These are phyloP conservation scores for Pseudogymnoascus verrucosus DNA, from an alignment of 2,329 filamentous ascomycete species.

Conservation along the genomic window DNA sequence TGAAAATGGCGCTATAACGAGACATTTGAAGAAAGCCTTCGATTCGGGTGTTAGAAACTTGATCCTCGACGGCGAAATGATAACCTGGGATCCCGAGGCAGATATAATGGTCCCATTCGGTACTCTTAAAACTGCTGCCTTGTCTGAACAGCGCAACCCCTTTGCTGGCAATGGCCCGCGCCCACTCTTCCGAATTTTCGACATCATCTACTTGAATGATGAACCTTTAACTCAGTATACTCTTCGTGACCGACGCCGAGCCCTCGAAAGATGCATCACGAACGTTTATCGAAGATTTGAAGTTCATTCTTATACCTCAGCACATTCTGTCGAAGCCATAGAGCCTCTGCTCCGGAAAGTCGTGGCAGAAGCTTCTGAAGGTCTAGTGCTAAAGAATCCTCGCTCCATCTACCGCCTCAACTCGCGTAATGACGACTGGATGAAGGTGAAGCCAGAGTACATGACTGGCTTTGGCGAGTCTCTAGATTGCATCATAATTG, in stretches of 20 bases:
- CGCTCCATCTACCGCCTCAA: slow-evolving; percentile 79
- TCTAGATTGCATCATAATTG: slow-evolving; percentile 81
- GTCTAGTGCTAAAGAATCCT: slow-evolving; percentile 89
- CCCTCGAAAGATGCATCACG: slow-evolving; percentile 63
- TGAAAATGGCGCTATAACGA: slow-evolving; percentile 67
- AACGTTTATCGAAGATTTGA: slow-evolving; percentile 71
- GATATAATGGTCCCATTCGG: slow-evolving; percentile 86
- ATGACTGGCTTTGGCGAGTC: slow-evolving; percentile 95
- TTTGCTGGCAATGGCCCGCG: slow-evolving; percentile 53
- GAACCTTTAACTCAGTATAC: slow-evolving; percentile 72
- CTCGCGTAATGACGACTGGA: slow-evolving; percentile 89
- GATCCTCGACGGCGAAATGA: slow-evolving; percentile 96
- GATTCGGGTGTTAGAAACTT: slow-evolving; percentile 69
- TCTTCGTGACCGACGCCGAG: slow-evolving; percentile 68
- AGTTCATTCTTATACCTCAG: slow-evolving; percentile 64
- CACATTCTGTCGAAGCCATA: slow-evolving; percentile 61
- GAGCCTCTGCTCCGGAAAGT: slow-evolving; percentile 74
- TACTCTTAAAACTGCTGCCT: slow-evolving; percentile 82
- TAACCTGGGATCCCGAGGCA: slow-evolving; percentile 86
- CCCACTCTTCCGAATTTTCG: slow-evolving; percentile 79
- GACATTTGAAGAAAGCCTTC: slow-evolving; percentile 73
- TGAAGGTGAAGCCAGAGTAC: slow-evolving; percentile 98
- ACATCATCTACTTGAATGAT: slow-evolving; percentile 84
- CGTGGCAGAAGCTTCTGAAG: slow-evolving; percentile 80
- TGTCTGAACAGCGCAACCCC: slow-evolving; percentile 69